These are phyloP conservation scores for Emiliania huxleyi DNA, from an alignment of 78 protist genomes.

Conservation along the genomic window DNA sequence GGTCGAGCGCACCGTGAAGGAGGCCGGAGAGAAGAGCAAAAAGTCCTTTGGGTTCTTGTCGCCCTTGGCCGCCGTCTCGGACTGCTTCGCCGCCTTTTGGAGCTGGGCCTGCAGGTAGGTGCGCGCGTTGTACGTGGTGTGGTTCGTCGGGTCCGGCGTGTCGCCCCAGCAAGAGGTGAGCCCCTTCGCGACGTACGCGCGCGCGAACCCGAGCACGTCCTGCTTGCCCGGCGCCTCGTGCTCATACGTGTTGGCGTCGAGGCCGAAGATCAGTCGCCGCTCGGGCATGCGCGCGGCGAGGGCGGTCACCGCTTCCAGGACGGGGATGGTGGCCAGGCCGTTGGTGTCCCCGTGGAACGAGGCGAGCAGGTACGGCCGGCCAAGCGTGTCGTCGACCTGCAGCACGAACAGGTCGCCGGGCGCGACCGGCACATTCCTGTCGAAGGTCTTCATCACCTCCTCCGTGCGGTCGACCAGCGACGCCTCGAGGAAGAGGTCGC, in stretches of 20 bases:
- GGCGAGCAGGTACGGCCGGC: background rate
- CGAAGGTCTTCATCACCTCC: background rate
- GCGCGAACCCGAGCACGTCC: background rate
- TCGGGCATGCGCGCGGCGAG: background rate
- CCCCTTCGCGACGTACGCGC: background rate
- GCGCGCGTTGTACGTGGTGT: slow-evolving; percentile 53
- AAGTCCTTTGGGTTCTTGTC: slow-evolving; percentile 51
- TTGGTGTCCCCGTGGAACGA: slow-evolving; percentile 64
- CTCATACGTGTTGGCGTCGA: slow-evolving; percentile 50
- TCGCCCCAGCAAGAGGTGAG: slow-evolving; percentile 38
- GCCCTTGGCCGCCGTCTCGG: background rate
- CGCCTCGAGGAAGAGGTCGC: background rate
- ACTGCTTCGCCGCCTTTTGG: background rate
- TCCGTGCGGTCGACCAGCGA: background rate
- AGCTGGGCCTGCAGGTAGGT: slow-evolving; percentile 46
- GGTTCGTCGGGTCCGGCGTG: slow-evolving; percentile 1
- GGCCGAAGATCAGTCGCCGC: slow-evolving; percentile 26
- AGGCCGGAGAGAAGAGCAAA: background rate
- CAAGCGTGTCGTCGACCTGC: background rate
- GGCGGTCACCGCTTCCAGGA: background rate
- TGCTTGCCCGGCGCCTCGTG: background rate
- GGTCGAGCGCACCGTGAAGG: background rate
- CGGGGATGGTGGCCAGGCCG: slow-evolving; percentile 54
- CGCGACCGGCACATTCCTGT: background rate
- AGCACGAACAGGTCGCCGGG: background rate